These are phyloP conservation scores for Plenodomus tracheiphilus DNA, from an alignment of 2,329 filamentous ascomycete species.

Conservation along the genomic window DNA sequence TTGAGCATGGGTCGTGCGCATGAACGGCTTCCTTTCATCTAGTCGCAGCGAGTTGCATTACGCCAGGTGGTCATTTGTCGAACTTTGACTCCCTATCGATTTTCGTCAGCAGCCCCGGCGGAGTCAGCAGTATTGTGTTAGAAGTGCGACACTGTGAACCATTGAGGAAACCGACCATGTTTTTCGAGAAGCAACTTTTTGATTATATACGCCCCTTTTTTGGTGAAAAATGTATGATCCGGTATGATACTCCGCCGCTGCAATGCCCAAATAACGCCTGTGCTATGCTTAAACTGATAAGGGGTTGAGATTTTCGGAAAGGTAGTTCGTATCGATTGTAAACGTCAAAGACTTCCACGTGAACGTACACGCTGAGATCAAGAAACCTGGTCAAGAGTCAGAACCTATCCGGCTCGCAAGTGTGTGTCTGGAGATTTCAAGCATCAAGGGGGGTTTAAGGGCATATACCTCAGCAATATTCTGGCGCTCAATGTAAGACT, in stretches of 20 bases:
- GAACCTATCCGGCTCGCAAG: conserved; percentile 3
- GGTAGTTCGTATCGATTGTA: not conserved
- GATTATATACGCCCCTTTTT: no score
- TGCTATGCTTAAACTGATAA: not conserved
- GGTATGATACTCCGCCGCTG: conserved; percentile 9
- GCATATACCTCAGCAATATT: conserved; percentile 46
- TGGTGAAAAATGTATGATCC: no score
- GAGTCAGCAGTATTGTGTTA: no score
- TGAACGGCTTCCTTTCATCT: no score
- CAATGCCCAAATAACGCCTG: conserved; percentile 3
- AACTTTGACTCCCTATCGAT: no score
- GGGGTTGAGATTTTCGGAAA: no score
- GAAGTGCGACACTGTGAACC: no score
- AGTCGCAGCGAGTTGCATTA: no score
- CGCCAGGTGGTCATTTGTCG: no score
- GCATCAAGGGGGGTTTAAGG: conserved; percentile 1
- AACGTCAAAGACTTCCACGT: not conserved
- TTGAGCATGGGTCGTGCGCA: no score
- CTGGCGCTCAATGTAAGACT: conserved; percentile 77
- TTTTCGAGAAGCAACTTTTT: not conserved
- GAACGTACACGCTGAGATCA: conserved; percentile 1
- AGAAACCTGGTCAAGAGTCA: conserved; percentile 13
- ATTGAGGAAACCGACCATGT: no score
- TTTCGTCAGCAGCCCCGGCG: no score
- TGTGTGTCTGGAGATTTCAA: not conserved